These are phyloP conservation scores for Proliferodiscus dingleyae DNA, from an alignment of 2,329 filamentous ascomycete genomes.

Conservation along the genomic window DNA sequence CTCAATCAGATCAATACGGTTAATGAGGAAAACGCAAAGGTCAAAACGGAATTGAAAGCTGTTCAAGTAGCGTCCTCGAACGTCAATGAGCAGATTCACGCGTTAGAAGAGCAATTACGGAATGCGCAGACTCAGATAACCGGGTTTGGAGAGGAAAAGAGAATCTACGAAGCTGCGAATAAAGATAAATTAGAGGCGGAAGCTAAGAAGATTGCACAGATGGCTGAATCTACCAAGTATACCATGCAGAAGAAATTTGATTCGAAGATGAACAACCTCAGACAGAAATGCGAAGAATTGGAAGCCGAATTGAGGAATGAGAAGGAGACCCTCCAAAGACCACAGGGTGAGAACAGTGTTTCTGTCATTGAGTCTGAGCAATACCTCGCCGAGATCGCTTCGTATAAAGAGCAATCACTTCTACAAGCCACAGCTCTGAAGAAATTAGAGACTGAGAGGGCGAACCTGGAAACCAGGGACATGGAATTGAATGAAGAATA, in stretches of 20 bases:
- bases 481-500: not conserved
- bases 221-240: conserved; percentile 10
- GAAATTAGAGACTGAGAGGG: conserved; percentile 6
- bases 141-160: conserved; percentile 24
- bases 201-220: conserved; percentile 15
- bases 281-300: conserved; percentile 11
- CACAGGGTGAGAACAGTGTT: not conserved
- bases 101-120: conserved; percentile 10
- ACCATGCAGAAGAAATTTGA: conserved; percentile 14
- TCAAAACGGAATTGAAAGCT: conserved; percentile 12
- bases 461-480: not conserved
- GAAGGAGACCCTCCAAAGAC: conserved; percentile 7
- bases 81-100: conserved; percentile 10
- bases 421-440: conserved; percentile 9
- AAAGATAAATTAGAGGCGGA: conserved; percentile 27
- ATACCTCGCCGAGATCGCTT: conserved; percentile 7
- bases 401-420: conserved; percentile 11
- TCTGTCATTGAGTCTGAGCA: not conserved
- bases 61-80: conserved; percentile 5
- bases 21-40: conserved; percentile 28
- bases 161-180: conserved; percentile 16
- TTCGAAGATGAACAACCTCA: conserved; percentile 13
- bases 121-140: conserved; percentile 22
- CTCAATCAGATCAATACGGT: conserved; percentile 29
- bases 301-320: conserved; percentile 4